Base-by-base conservation (phyloP, 192 early-diverging fungal species). In the Coemansia sp. region DNA sequence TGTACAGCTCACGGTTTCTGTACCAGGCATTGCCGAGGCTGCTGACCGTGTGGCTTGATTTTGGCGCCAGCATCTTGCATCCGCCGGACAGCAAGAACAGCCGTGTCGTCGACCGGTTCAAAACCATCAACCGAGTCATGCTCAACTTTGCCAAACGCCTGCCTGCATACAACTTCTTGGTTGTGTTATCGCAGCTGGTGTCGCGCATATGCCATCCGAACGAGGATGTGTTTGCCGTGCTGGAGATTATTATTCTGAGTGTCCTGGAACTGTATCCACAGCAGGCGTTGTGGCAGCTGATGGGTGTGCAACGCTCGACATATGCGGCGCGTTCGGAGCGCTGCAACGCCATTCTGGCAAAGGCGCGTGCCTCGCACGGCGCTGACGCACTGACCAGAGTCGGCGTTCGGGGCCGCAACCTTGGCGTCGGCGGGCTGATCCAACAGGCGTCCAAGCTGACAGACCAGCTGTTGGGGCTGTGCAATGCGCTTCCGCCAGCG, bases 281-380 rank as follows among this genome's bases (percentile, higher is more conserved):
- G 66, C 94, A 95, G 70, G 84, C 90, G 7, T 76, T 95, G 48
- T 96, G 94, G 94, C 91, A 93, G 69, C 84, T 96, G 71, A 82
- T 93, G 60, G 85, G 89, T 11, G 89, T 92, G 5, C 83, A 85
- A 53, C 78, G 85, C 36, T 91, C 89, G 50, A 87, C 87, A n/a
- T 82, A 86, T 23, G 75, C 76, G 4, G 74, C 76, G 29, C 86
- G 94, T 2, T 75, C 86, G 9, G 66, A 81, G 41, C 83, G 92
- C 38, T 87, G 89, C 68, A 72, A 80, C 25, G 72, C 71, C 8
- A 85, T 96, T 15, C 69, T 96, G 43, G 75, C 83, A 50, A 95
- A 87, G 79, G 87, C 87, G n/a, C 68, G 72, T 13, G 57, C 65
- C 1, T 15, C 50, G 2, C 70, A 67, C 7, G 36, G 42, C 2